Percentiles rank a stretch among this genome's conserved stretches.
Conservation (phyloP, 805 yeast genomes). For the Candida stauntonica region DNA sequence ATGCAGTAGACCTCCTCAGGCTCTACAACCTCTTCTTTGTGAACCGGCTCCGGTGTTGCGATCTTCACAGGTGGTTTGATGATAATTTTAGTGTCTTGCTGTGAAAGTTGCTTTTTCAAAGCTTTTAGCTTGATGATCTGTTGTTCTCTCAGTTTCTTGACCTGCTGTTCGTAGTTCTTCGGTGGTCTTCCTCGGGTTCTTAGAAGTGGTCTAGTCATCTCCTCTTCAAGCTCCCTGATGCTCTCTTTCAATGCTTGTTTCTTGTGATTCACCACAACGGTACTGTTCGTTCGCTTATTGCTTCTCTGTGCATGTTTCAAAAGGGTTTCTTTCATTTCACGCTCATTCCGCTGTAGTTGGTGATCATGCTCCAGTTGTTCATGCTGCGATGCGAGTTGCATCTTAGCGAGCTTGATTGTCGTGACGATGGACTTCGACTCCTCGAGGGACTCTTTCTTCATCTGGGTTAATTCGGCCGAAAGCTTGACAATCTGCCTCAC, state of each 20-base stretch:
- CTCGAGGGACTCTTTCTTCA: slow-evolving; percentile 29
- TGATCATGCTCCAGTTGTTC: slow-evolving; percentile 26
- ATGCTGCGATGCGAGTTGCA: slow-evolving; percentile 21
- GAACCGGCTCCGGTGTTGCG: background rate
- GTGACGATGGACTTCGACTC: slow-evolving; percentile 26
- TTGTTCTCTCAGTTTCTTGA: background rate
- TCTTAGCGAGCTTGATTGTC: slow-evolving; percentile 22
- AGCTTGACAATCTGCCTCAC: slow-evolving; percentile 7
- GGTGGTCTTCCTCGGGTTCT: slow-evolving; percentile 9
- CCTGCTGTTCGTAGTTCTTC: background rate
- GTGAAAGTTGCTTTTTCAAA: background rate
- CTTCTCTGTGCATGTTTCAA: slow-evolving; percentile 17
- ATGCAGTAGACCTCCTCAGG: slow-evolving; percentile 36
- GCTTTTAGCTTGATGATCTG: background rate
- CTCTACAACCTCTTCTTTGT: slow-evolving; percentile 3
- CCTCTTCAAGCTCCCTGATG: slow-evolving; percentile 2
- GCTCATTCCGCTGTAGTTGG: slow-evolving; percentile 22
- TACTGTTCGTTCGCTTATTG: slow-evolving; percentile 21
- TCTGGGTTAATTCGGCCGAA: slow-evolving; percentile 18
- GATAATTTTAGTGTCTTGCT: background rate
- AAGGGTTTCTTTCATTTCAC: slow-evolving; percentile 17
- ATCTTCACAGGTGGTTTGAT: background rate
- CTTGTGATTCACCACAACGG: slow-evolving; percentile 6
- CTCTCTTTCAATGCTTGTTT: slow-evolving; percentile 4
- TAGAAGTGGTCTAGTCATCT: background rate